phyloP scores from a whole-genome alignment of 305 asterid genomes.

The Solanum hybrid region DNA sequence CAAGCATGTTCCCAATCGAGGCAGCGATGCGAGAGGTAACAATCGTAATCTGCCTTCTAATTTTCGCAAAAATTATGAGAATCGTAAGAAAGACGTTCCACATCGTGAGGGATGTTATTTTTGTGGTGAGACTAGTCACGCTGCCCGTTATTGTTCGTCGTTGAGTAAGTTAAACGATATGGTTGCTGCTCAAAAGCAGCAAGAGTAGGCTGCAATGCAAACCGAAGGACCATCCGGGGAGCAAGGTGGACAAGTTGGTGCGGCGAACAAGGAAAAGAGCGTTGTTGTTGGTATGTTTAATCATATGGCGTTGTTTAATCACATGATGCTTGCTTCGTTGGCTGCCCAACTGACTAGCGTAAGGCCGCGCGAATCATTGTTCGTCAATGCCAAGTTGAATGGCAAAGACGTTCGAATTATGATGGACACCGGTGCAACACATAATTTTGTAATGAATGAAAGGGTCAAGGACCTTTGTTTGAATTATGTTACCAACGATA shows the following conservation, averaged over 20 bases:
- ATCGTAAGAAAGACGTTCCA: not conserved
- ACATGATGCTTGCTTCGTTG: accelerated
- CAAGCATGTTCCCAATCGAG: accelerated
- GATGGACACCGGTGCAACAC: not conserved
- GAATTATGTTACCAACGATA: not conserved
- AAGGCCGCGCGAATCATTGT: not conserved
- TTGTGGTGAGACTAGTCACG: not conserved
- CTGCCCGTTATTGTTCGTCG: accelerated
- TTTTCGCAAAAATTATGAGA: accelerated
- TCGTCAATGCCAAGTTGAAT: not conserved
- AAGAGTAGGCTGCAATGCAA: accelerated
- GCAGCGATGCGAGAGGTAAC: accelerated
- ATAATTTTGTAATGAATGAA: not conserved
- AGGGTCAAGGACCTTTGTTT: not conserved
- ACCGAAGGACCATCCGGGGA: accelerated
- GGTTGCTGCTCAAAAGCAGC: not conserved
- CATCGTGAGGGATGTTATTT: not conserved
- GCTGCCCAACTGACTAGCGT: accelerated
- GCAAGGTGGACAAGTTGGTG: accelerated
- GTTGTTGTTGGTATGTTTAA: not conserved
- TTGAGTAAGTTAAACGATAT: not conserved
- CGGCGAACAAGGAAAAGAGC: not conserved
- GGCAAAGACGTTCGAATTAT: not conserved
- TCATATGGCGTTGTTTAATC: not conserved
- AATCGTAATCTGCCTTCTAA: not conserved